Evolutionary conservation across 78 protist genomes (phyloP), one percentile per base, ranked within the genome.

Genomic region (Dictyostelium brefeldianum): DNA sequence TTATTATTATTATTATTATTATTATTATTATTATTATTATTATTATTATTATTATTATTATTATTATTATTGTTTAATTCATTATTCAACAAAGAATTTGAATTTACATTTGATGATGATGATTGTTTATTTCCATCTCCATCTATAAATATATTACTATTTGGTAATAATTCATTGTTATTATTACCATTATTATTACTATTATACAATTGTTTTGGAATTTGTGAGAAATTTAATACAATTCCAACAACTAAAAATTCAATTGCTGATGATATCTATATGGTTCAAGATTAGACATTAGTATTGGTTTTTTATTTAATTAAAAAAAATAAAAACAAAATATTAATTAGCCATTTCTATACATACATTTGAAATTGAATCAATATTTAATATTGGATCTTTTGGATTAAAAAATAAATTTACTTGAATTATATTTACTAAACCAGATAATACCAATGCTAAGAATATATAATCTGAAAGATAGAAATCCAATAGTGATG

Each of bases 361-460:
- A 53, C 31, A 36, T 83, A 83, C 91, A 83, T 70, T 83, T 14
- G 65, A 83, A 43, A 83, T 83, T 53, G 91, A 56, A 73, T 83
- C 91, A 17, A 70, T 17, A 43, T 27, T 27, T 41, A 83, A 25
- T n/a, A 17, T 15, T 43, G 56, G 64, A 83, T 83, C 81, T 25
- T 51, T 83, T 36, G 91, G 91, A 17, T 83, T 83, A 56, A 83
- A 83, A 18, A 70, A 83, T 6, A 64, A 46, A n/a, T 83, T 29
- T 41, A 54, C 77, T 17, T 70, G 25, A 25, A 73, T 5, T 3
- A 73, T 20, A 25, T 83, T 83, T 5, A 73, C 53, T 11, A 83
- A 22, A 25, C 91, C 91, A 56, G 91, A 83, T 17, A 69, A 15
- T 7, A 79, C 81, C 8, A 73, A 5, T 43, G 81, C 87, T 20